Percentiles rank a stretch among this genome's conserved stretches.
Conservation (phyloP, 2,329 filamentous ascomycete genomes). For the Monascus ruber region DNA sequence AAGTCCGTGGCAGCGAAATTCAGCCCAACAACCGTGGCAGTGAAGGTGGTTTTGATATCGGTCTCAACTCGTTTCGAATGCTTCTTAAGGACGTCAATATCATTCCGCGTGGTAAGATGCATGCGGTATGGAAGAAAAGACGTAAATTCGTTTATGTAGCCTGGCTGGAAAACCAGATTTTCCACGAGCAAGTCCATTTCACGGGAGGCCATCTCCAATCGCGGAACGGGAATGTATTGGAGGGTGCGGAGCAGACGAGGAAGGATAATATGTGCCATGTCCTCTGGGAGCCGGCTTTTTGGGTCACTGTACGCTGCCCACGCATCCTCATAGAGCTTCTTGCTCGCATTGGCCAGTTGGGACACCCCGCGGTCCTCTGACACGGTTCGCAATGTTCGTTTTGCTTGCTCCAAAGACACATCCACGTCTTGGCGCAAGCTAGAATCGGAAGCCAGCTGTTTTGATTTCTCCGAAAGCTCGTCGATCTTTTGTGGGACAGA, state of each 20-base stretch:
- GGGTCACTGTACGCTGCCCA: conserved; percentile 53
- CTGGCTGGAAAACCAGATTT: conserved; percentile 82
- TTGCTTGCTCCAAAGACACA: conserved; percentile 55
- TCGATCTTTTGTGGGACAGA: conserved; percentile 56
- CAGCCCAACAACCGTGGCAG: conserved; percentile 68
- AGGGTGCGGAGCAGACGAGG: conserved; percentile 65
- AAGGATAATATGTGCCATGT: conserved; percentile 68
- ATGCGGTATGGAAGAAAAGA: conserved; percentile 83
- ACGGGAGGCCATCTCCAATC: conserved; percentile 75
- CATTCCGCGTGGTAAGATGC: conserved; percentile 71
- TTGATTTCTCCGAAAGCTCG: conserved; percentile 46
- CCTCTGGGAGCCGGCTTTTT: conserved; percentile 62
- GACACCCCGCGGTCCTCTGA: conserved; percentile 60
- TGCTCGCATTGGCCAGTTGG: conserved; percentile 54
- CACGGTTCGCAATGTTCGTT: conserved; percentile 57
- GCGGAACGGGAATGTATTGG: conserved; percentile 80
- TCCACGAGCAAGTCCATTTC: conserved; percentile 78
- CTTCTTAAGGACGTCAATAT: conserved; percentile 73
- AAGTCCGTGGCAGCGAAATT: conserved; percentile 77
- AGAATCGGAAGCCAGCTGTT: conserved; percentile 51
- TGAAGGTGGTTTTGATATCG: conserved; percentile 58
- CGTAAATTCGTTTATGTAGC: conserved; percentile 67
- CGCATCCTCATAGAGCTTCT: conserved; percentile 58
- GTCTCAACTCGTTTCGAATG: conserved; percentile 55
- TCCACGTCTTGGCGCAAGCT: conserved; percentile 63